Evolutionary conservation across 2,329 filamentous ascomycete genomes (phyloP), one percentile per base, ranked within the genome.

Genomic region (Fusarium sp.): DNA sequence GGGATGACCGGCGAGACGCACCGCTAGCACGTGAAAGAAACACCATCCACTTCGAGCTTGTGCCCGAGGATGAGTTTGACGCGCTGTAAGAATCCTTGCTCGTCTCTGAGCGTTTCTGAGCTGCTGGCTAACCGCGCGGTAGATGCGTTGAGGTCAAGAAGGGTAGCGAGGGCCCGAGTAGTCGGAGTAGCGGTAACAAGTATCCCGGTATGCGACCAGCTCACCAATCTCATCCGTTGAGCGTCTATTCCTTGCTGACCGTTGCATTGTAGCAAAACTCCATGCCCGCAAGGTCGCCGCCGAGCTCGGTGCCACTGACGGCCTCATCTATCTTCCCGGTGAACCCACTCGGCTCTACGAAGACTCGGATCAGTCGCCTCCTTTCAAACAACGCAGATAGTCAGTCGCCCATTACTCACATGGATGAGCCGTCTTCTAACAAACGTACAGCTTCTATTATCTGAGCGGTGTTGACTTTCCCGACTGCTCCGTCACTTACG

Each of bases 381-480:
- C 83, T 45, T 90, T 91, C 73, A 86, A 89, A 52, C 89, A 91
- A 78, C 85, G 88, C 45, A 85, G 89, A 82, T 90, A 91, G 88
- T 90, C 84, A 67, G 87, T 80, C 18, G 9, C 5, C 25, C n/a
- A 45, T 5, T 16, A 25, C 42, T 7, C 7, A 3, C 25, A 10
- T 14, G 8, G 42, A 47, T 9, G 16, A 47, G 6, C 20, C 22
- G 13, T 11, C 22, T 38, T 61, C 52, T 66, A 20, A 70, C 16
- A 11, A 42, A 0, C 22, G 7, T 2, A 2, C 65, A 90, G 88
- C 83, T 91, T 91, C 80, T 91, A 87, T 80, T 91, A 91, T 79
- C 78, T 91, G 65, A 84, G 85, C 31, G 89, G 89, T 38, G 86
- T 84, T 67, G 82, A 90, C 80, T 88, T 90, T 69, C 83, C 87